Evolutionary conservation across 352 stramenopile species (phyloP).

Genomic region (Peronospora farinosa): DNA sequence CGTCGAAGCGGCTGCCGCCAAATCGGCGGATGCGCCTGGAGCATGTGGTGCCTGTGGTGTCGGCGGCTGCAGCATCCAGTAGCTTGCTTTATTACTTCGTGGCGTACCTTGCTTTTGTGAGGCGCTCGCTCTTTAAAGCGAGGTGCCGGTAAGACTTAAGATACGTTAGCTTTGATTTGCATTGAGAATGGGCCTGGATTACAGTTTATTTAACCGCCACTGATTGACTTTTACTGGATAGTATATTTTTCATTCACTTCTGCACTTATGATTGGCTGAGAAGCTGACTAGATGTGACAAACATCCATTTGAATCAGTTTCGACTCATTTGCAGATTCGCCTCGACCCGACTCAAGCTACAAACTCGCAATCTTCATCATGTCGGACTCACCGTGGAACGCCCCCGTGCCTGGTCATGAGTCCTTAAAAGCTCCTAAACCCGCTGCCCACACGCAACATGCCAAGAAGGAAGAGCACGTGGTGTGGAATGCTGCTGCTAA

Average conservation of each 20-base stretch:
- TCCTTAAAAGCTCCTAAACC: slow-evolving; percentile 18
- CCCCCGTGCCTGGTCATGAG: slow-evolving; percentile 35
- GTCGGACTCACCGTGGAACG: slow-evolving; percentile 44
- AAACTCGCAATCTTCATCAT: slow-evolving; percentile 9
- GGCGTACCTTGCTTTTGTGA: slow-evolving; percentile 2
- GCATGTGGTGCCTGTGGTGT: slow-evolving; percentile 28
- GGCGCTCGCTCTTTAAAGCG: background rate
- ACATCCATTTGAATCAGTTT: slow-evolving; percentile 12
- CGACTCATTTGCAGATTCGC: slow-evolving; percentile 32
- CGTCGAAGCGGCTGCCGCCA: slow-evolving; percentile 17
- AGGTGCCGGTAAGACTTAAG: slow-evolving; percentile 3
- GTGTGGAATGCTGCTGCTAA: slow-evolving; percentile 39
- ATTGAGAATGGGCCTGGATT: background rate
- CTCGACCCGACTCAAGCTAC: background rate
- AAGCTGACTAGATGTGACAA: slow-evolving; percentile 4
- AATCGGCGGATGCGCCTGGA: slow-evolving; percentile 16
- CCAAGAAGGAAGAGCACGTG: slow-evolving; percentile 41
- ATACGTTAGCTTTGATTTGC: slow-evolving; percentile 9
- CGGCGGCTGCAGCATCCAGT: slow-evolving; percentile 27
- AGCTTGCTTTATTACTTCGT: slow-evolving; percentile 20
- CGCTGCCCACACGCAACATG: slow-evolving; percentile 15
- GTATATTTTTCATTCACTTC: too few species aligned
- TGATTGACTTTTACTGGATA: too few species aligned
- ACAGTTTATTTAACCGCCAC: background rate
- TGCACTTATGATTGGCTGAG: slow-evolving; percentile 14